Evolutionary conservation across 768 basidiomycete genomes (phyloP).

Genomic region (Dentipellis sp.): DNA sequence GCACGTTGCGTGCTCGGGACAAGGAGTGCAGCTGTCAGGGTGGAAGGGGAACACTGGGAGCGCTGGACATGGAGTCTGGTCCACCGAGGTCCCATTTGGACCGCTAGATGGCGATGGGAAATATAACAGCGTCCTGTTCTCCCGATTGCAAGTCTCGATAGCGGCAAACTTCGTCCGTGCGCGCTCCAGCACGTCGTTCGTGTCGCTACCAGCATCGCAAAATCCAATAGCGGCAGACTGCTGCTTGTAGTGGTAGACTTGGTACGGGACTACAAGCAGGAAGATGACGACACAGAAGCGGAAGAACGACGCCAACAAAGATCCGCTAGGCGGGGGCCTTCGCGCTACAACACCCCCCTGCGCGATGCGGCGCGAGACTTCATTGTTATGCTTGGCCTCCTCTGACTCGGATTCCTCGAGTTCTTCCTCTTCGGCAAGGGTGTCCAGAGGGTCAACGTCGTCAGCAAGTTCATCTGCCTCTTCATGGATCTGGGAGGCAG

Average conservation of each 20-base stretch:
- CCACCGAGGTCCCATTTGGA: conserved; percentile 2
- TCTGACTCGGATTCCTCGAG: conserved; percentile 15
- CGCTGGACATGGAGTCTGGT: conserved; percentile 36
- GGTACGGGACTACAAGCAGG: conserved; percentile 22
- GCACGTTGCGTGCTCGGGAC: conserved; percentile 53
- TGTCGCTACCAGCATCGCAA: conserved; percentile 56
- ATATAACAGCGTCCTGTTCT: conserved; percentile 41
- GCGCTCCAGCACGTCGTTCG: conserved; percentile 46
- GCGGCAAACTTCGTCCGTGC: conserved; percentile 36
- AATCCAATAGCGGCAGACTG: conserved; percentile 70
- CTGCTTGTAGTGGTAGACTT: conserved; percentile 40
- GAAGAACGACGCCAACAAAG: conserved; percentile 21
- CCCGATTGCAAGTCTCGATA: conserved; percentile 45
- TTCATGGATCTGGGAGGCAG: conserved; percentile 9
- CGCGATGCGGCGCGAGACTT: conserved; percentile 30
- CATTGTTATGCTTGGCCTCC: conserved; percentile 13
- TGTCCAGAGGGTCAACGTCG: neutral
- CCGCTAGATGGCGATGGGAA: conserved; percentile 15
- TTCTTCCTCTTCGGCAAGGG: neutral
- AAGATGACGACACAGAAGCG: conserved; percentile 31
- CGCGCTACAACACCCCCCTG: conserved; percentile 21
- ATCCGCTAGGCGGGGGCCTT: neutral
- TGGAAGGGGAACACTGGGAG: conserved; percentile 44
- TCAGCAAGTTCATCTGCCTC: conserved; percentile 3
- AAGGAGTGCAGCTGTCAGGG: conserved; percentile 62